Conservation (phyloP, 805 yeast genomes). For the Candida takata region DNA sequence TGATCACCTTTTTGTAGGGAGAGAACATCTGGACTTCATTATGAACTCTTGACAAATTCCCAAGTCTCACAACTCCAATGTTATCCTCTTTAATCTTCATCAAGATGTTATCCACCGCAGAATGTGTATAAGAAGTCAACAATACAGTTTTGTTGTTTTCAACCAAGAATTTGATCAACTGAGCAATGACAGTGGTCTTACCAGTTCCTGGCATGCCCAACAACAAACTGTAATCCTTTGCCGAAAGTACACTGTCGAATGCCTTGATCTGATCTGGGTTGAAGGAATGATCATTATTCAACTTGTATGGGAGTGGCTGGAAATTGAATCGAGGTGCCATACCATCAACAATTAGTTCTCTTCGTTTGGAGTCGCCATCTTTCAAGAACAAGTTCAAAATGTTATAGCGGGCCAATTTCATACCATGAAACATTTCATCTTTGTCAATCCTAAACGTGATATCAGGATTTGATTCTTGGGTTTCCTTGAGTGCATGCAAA, state of each 20-base stretch:
- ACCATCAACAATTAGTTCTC: conserved; percentile 29
- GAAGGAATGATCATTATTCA: conserved; percentile 27
- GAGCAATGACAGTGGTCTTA: conserved; percentile 83
- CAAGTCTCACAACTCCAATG: conserved; percentile 58
- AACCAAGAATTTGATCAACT: conserved; percentile 57
- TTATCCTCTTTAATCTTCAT: conserved; percentile 52
- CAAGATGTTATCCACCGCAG: conserved; percentile 92
- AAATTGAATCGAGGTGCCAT: conserved; percentile 23
- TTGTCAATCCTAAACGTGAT: conserved; percentile 62
- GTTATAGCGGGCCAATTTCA: conserved; percentile 73
- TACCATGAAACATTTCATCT: conserved; percentile 69
- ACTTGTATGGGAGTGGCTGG: conserved; percentile 19
- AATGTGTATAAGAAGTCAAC: conserved; percentile 83
- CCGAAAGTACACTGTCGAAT: conserved; percentile 51
- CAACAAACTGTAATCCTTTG: conserved; percentile 72
- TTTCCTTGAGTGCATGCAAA: conserved; percentile 21
- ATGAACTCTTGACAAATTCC: conserved; percentile 53
- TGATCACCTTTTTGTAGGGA: conserved; percentile 35
- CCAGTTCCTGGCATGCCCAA: conserved; percentile 99
- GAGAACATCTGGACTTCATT: conserved; percentile 49
- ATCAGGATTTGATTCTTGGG: conserved; percentile 4
- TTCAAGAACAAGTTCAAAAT: conserved; percentile 57
- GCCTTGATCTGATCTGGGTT: conserved; percentile 73
- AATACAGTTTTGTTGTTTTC: conserved; percentile 58
- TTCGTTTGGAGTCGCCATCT: conserved; percentile 29